phyloP scores from a whole-genome alignment of 2,329 filamentous ascomycete genomes.

The Parastagonospora nodorum region DNA sequence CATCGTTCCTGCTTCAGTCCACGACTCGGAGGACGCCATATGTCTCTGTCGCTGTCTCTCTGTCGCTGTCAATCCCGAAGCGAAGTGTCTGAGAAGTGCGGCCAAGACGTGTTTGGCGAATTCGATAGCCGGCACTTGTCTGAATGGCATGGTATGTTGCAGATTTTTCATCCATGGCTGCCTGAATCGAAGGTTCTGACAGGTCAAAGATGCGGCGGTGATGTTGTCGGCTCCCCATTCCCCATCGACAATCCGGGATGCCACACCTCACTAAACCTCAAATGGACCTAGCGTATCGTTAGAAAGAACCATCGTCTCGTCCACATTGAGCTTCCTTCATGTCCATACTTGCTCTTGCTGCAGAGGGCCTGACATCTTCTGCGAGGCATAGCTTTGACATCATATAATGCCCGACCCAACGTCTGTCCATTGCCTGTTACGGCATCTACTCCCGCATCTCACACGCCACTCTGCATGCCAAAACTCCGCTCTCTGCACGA shows the following conservation, averaged over 20 bases:
- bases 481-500: conserved; percentile 17
- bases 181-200: conserved; percentile 4
- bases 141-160: not conserved
- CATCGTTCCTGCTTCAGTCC: no score
- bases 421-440: conserved; percentile 12
- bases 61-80: no score
- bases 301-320: conserved; percentile 15
- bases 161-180: conserved; percentile 3
- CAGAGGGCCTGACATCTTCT: conserved; percentile 8
- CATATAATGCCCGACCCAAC: conserved; percentile 15
- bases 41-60: not conserved
- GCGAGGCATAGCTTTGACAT: conserved; percentile 12
- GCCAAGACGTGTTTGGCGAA: not conserved
- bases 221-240: conserved; percentile 30
- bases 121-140: conserved; percentile 1
- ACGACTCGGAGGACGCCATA: not conserved
- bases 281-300: conserved; percentile 11
- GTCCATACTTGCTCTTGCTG: conserved; percentile 14
- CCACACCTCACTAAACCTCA: conserved; percentile 14
- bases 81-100: not conserved
- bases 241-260: conserved; percentile 33
- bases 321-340: conserved; percentile 24
- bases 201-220: conserved; percentile 15
- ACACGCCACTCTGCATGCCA: conserved; percentile 15
- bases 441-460: conserved; percentile 8